These are phyloP conservation scores for Aquilaria yunnanensis DNA, from an alignment of 345 rosid species.

Conservation along the genomic window DNA sequence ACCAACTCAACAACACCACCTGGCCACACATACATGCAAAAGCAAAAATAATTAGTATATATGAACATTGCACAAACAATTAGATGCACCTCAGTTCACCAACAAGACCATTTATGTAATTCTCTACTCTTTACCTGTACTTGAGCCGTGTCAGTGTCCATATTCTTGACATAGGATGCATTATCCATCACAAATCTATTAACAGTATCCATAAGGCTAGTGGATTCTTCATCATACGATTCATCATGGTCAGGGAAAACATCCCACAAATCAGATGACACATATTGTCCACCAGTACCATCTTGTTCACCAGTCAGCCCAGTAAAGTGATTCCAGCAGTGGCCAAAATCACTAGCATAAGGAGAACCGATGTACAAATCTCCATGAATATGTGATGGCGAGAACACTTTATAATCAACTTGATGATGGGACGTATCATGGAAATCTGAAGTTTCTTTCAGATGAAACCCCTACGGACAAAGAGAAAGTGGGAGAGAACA, in stretches of 20 bases:
- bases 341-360: conserved; percentile 66
- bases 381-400: conserved; percentile 32
- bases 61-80: neutral
- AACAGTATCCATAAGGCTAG: conserved; percentile 23
- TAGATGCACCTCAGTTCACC: too few relatives aligned
- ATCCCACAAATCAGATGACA: conserved; percentile 40
- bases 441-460: conserved; percentile 17
- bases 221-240: conserved; percentile 39
- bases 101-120: too few relatives aligned
- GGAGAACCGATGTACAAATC: conserved; percentile 48
- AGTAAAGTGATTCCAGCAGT: conserved; percentile 19
- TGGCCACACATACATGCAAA: neutral
- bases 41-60: neutral
- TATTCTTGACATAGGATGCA: conserved; percentile 17
- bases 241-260: conserved; percentile 39
- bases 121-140: conserved; percentile 30
- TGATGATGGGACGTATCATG: conserved; percentile 25
- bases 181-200: conserved; percentile 22
- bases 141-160: conserved; percentile 24
- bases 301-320: conserved; percentile 40
- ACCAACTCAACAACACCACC: too few relatives aligned
- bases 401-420: conserved; percentile 35
- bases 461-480: conserved; percentile 31
- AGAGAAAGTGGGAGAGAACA: neutral
- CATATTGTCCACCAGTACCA: conserved; percentile 52